Base-by-base conservation (phyloP, 2,329 filamentous ascomycete genomes). In the Acrocalymma vagum region DNA sequence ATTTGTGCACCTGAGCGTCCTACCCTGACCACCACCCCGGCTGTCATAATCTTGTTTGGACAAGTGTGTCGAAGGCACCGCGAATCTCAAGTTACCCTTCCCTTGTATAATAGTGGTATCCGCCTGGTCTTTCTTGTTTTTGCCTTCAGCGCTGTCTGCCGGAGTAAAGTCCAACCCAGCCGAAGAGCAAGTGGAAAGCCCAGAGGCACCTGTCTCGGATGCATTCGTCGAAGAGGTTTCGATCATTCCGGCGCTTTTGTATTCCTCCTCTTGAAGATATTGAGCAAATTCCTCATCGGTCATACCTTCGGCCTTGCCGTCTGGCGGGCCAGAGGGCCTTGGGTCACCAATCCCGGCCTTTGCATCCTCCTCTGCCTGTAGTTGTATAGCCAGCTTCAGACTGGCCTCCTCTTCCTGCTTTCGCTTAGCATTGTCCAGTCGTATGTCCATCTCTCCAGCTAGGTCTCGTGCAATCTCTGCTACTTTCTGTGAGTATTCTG, bases 261-360 rank as follows among this genome's bases (percentile, higher is more conserved):
- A 28, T 39, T 34, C 18, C 35, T n/a, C 7, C n/a, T 13, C 13
- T 28, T 27, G 25, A 24, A 35, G 9, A 22, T 24, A 5, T 30
- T 20, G 22, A 31, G 30, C n/a, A n/a, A n/a, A n/a, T 16, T 37
- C 32, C n/a, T 30, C 26, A 2, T 31, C 22, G 11, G 35, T 33
- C 9, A 17, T 25, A 11, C 16, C 28, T 6, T 26, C 41, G 16
- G 30, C 26, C 27, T 9, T 39, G 13, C 30, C 22, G 7, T 39
- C 26, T 8, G 29, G 29, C 29, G 22, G 31, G 41, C 25, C n/a
- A n/a, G n/a, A n/a, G 20, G 15, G 7, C 9, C 9, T 13, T 14
- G 5, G 33, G n/a, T n/a, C 22, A 8, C 22, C 22, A 24, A n/a
- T n/a, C 22, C 22, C 22, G 8, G 22, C 22, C 22, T 24, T 24